These are phyloP conservation scores for Dioscorea dumetorum DNA, from an alignment of 106 monocot genomes.

Conservation along the genomic window DNA sequence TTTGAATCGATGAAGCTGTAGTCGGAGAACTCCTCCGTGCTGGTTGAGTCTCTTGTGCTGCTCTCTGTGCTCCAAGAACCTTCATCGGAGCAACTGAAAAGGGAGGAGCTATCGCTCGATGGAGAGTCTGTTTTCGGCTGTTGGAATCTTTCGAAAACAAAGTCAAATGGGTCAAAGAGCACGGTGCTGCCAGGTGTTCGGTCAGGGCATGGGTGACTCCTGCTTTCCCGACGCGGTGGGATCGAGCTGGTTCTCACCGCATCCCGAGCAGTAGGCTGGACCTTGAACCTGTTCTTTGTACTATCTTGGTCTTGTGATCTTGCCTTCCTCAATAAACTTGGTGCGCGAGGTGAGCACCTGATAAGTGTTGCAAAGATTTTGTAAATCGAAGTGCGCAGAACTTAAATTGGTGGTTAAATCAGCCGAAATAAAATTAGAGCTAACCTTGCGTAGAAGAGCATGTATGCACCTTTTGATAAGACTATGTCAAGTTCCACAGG, in stretches of 20 bases:
- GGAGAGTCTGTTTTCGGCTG: constrained; percentile 17
- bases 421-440: background rate
- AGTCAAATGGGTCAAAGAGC: background rate
- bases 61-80: constrained; percentile 53
- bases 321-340: constrained; percentile 27
- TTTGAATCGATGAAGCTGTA: constrained; percentile 23
- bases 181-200: background rate
- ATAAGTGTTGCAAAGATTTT: background rate
- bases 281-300: constrained; percentile 7
- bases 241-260: too few species aligned
- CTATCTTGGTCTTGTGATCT: constrained; percentile 4
- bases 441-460: constrained; percentile 84
- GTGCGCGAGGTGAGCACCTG: constrained; percentile 59
- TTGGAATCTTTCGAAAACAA: constrained; percentile 1
- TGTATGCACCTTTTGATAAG: constrained; percentile 54
- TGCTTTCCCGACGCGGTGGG: too few species aligned
- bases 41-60: constrained; percentile 32
- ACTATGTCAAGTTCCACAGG: constrained; percentile 56
- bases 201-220: too few species aligned
- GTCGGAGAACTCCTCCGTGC: constrained; percentile 31
- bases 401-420: too few species aligned
- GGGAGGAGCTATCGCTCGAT: constrained; percentile 44
- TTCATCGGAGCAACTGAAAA: constrained; percentile 41
- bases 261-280: background rate
- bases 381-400: too few species aligned